These are phyloP conservation scores for Acanthamoeba lenticulata DNA, from an alignment of 208 protist genomes.

Conservation along the genomic window DNA sequence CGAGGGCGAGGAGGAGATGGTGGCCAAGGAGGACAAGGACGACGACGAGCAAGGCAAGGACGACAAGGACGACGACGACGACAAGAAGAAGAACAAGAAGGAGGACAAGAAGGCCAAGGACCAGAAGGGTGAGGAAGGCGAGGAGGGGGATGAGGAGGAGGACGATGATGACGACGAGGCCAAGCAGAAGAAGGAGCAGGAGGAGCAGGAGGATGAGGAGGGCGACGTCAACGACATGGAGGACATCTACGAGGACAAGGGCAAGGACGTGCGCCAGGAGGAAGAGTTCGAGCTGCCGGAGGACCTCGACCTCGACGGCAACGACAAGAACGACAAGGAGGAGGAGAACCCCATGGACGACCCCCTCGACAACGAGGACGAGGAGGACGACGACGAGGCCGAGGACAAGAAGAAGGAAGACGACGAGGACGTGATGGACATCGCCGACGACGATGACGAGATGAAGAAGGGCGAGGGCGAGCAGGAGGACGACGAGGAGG, in stretches of 20 bases:
- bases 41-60: conserved; percentile 87
- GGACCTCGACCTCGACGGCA: conserved; percentile 80
- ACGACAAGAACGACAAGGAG: conserved; percentile 76
- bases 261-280: conserved; percentile 74
- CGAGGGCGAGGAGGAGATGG: conserved; percentile 65
- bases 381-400: conserved; percentile 72
- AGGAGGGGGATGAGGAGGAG: conserved; percentile 7
- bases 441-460: conserved; percentile 80
- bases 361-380: conserved; percentile 66
- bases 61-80: conserved; percentile 89
- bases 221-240: conserved; percentile 63
- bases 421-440: conserved; percentile 73
- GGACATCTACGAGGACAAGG: conserved; percentile 79
- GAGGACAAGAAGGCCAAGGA: conserved; percentile 74
- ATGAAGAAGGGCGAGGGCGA: conserved; percentile 68
- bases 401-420: conserved; percentile 39
- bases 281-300: conserved; percentile 83
- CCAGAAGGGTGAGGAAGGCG: conserved; percentile 89
- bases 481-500: conserved; percentile 33
- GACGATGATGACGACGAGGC: conserved; percentile 13
- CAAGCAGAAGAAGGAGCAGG: conserved; percentile 83
- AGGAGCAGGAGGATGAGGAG: conserved; percentile 75
- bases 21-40: conserved; percentile 79
- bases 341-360: conserved; percentile 41
- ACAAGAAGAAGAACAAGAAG: conserved; percentile 12